Evolutionary conservation across 805 yeast species (phyloP), one percentile per base, ranked within the genome.

Genomic region (Candida argentea): DNA sequence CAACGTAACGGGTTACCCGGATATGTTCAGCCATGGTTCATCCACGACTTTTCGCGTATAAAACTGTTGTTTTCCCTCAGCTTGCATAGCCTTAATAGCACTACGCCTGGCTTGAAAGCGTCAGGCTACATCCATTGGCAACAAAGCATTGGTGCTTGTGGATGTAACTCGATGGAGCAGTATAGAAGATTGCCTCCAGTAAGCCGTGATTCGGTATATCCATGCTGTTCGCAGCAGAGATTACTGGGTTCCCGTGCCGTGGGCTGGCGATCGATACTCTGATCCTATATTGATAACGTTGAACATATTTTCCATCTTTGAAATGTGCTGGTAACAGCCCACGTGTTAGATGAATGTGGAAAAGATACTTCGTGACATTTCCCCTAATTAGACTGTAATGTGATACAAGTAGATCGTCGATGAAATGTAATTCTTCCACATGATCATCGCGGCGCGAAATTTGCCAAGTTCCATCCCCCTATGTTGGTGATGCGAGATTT

Each of bases 291-390:
- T 46, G 63, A 70, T 46, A 45, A 68, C 85, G 66, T 48, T 44
- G 65, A 73, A 79, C 89, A 78, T 78, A 79, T 79, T 79, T 71
- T 75, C 83, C 86, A 73, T 74, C 73, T 70, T 74, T 64, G 66
- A 48, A 59, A 23, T 24, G 27, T 59, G 28, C 29, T 33, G 30
- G 31, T 34, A 18, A 18, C 37, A 34, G 35, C 24, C 32, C 36
- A 37, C 36, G 55, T 61, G 65, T 61, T 56, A 70, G 78, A 73
- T 77, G 85, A 71, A 69, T 73, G 62, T 74, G 85, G 84, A 70
- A 72, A 79, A 79, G 87, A 75, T 56, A 59, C 65, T 48, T 55
- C 66, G 81, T 70, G 65, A 80, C 83, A 79, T 73, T 51, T 27
- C 10, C 12, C 5, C 21, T n/a, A n/a, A n/a, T n/a, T n/a, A n/a